A percentile compares a stretch with the other conserved stretches of the same genome.
phyloP scores from a whole-genome alignment of 768 basidiomycete species.

The Panaeolus papilionaceus region DNA sequence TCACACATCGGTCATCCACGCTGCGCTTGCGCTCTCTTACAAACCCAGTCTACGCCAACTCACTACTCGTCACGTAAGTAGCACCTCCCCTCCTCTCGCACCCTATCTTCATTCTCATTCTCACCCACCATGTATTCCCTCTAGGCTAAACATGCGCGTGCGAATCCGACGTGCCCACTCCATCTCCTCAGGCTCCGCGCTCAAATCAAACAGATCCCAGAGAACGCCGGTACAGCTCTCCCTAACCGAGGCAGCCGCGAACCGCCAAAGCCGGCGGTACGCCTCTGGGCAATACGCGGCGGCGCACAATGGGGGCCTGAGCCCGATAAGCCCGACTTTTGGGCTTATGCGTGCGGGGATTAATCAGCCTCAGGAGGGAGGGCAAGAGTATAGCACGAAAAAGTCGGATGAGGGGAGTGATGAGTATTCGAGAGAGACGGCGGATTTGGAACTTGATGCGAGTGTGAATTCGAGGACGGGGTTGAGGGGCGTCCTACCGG shows the following conservation, averaged over 20 bases:
- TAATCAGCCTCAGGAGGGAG: not conserved
- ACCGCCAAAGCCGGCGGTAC: not conserved
- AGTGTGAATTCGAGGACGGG: constrained; percentile 4
- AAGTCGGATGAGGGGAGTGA: not conserved
- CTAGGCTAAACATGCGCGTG: constrained; percentile 13
- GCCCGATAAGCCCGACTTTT: not conserved
- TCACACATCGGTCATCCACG: not conserved
- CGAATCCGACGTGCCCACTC: constrained; percentile 22
- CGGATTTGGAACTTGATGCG: not conserved
- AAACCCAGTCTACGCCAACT: constrained; percentile 49
- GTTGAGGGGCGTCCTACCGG: not conserved
- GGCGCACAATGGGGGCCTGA: not conserved
- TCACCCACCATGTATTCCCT: not conserved
- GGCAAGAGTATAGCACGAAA: not conserved
- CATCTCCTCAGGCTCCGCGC: constrained; percentile 15
- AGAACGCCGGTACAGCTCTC: not conserved
- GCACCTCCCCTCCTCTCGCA: not conserved
- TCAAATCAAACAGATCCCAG: not conserved
- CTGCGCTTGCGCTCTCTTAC: constrained; percentile 1
- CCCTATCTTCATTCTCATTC: constrained; percentile 9
- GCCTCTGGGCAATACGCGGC: not conserved
- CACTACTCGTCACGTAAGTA: constrained; percentile 35
- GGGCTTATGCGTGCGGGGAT: not conserved
- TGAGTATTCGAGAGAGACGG: not conserved
- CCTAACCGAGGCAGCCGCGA: not conserved